A percentile compares a stretch with the other conserved stretches of the same genome.
Evolutionary conservation across 2,329 filamentous ascomycete species (phyloP).

Genomic region (Cladosporium oxysporum): DNA sequence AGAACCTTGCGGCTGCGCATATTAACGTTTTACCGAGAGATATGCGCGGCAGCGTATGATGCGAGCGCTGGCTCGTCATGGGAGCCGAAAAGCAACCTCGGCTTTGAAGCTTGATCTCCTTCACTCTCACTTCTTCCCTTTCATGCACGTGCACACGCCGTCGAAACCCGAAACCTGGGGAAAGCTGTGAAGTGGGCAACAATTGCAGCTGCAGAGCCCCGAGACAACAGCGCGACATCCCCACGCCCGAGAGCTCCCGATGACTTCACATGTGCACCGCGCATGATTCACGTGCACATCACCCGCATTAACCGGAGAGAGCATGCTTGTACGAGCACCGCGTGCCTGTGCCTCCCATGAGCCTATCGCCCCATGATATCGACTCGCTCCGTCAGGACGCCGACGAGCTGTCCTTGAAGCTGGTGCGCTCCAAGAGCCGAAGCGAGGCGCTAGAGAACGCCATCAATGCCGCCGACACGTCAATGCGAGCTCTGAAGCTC

Average conservation of each 20-base stretch:
- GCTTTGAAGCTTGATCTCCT: neutral
- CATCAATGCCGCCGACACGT: conserved; percentile 75
- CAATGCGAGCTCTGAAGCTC: conserved; percentile 72
- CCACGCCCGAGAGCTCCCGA: conserved; percentile 1
- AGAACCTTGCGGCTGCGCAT: neutral
- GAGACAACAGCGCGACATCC: neutral
- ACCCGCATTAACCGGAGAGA: neutral
- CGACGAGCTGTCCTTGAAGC: conserved; percentile 25
- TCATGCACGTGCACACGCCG: neutral
- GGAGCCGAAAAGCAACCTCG: conserved; percentile 10
- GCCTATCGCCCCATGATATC: conserved; percentile 23
- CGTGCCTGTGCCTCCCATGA: conserved; percentile 21
- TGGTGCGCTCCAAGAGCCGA: conserved; percentile 28
- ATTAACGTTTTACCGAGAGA: conserved; percentile 3
- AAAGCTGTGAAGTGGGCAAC: neutral
- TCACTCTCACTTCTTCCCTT: neutral
- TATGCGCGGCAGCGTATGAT: neutral
- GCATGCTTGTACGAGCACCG: conserved; percentile 5
- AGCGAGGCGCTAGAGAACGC: conserved; percentile 26
- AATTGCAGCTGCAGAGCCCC: neutral
- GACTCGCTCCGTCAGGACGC: conserved; percentile 28
- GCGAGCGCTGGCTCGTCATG: neutral
- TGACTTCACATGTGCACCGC: conserved; percentile 2
- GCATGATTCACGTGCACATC: neutral
- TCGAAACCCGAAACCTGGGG: neutral